Conservation (phyloP, 1,284 basidiomycete species). For the Tilletia indica region DNA sequence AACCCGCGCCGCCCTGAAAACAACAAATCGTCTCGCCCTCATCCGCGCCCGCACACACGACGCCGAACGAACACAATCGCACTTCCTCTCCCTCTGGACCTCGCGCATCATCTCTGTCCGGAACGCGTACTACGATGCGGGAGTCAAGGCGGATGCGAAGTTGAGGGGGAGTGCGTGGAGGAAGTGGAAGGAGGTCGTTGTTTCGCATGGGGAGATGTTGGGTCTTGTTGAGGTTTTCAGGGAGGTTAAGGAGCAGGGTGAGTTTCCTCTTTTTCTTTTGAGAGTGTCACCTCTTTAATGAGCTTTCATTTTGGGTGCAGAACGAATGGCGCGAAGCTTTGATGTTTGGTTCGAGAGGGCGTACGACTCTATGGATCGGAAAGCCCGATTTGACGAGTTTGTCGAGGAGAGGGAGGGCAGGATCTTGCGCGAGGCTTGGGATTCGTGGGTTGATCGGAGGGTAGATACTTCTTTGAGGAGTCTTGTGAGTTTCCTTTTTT, state of each 20-base stretch:
- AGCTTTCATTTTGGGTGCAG: background rate
- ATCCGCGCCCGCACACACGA: slow-evolving; percentile 9
- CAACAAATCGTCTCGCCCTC: background rate
- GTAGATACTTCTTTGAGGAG: background rate
- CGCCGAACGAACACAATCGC: background rate
- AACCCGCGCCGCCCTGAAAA: background rate
- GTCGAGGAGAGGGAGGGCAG: background rate
- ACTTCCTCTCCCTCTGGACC: background rate
- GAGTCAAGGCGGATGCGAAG: background rate
- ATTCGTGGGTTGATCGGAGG: background rate
- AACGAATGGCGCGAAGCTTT: background rate
- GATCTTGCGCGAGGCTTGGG: background rate
- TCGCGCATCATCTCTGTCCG: background rate
- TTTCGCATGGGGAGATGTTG: background rate
- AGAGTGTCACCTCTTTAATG: background rate
- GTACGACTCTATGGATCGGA: slow-evolving; percentile 10
- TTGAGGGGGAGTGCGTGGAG: background rate
- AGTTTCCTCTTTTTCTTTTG: background rate
- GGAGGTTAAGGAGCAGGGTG: slow-evolving; percentile 14
- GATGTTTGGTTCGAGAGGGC: background rate
- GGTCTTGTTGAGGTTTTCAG: background rate
- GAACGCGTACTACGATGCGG: background rate
- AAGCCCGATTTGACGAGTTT: background rate
- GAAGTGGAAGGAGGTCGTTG: background rate
- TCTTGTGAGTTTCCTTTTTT: background rate